Evolutionary conservation across 208 protist genomes (phyloP).

Genomic region (Acanthamoeba healyi): DNA sequence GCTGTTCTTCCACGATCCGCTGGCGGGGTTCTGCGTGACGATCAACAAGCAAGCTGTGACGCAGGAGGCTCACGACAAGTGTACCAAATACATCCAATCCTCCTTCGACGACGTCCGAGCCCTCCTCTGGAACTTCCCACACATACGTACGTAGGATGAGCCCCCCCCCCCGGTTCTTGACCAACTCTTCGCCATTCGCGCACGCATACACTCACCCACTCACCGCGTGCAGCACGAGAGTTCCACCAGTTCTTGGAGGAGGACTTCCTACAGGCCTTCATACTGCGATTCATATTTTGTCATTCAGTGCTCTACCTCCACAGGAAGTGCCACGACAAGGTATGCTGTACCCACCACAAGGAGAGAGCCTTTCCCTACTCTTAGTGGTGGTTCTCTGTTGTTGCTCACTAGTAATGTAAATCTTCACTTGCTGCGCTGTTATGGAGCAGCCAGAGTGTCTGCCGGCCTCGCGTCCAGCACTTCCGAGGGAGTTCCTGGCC

Average conservation of each 20-base stretch:
- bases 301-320: slow-evolving; percentile 47
- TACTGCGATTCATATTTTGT: slow-evolving; percentile 33
- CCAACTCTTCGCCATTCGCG: too few species aligned
- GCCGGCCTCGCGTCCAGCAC: background rate
- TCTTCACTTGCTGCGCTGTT: background rate
- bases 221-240: background rate
- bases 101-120: slow-evolving; percentile 15
- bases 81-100: background rate
- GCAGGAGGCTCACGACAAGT: slow-evolving; percentile 19
- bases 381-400: too few species aligned
- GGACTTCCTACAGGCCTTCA: slow-evolving; percentile 30
- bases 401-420: background rate
- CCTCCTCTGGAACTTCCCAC: slow-evolving; percentile 1
- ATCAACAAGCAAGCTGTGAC: background rate
- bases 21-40: slow-evolving; percentile 5
- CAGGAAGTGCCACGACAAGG: slow-evolving; percentile 11
- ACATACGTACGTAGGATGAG: background rate
- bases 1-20: slow-evolving; percentile 8
- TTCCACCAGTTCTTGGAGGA: slow-evolving; percentile 43
- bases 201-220: background rate
- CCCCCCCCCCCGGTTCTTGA: background rate
- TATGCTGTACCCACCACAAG: too few species aligned
- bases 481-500: slow-evolving; percentile 9
- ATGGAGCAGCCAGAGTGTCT: background rate
- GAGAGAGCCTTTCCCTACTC: too few species aligned